A percentile compares a stretch with the other conserved stretches of the same genome.
phyloP scores from a whole-genome alignment of 306 rosid species.

The Malus asiatica region DNA sequence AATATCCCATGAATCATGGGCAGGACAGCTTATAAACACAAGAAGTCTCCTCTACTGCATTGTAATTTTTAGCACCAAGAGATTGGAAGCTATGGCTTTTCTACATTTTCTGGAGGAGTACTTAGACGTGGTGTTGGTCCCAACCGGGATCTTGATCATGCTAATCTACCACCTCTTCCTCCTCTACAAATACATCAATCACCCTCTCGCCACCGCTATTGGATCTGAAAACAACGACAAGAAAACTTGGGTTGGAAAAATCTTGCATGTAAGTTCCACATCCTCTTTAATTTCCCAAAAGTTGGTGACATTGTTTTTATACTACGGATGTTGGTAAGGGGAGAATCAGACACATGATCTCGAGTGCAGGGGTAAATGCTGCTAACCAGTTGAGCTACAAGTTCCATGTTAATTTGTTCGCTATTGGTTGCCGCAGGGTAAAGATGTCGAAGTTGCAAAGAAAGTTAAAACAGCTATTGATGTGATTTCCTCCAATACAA shows the following conservation, averaged over 20 bases:
- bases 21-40: background rate
- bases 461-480: slow-evolving; percentile 34
- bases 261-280: slow-evolving; percentile 43
- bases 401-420: background rate
- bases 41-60: background rate
- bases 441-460: slow-evolving; percentile 1
- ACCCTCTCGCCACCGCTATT: slow-evolving; percentile 56
- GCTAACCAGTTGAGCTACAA: background rate
- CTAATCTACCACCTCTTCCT: slow-evolving; percentile 53
- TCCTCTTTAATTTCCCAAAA: background rate
- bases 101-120: slow-evolving; percentile 26
- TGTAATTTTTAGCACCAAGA: background rate
- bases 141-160: slow-evolving; percentile 50
- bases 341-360: no score
- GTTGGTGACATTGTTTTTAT: background rate
- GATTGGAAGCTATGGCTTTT: slow-evolving; percentile 26
- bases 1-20: background rate
- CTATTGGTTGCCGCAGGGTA: slow-evolving; percentile 22
- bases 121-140: slow-evolving; percentile 64
- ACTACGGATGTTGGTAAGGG: background rate
- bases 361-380: background rate
- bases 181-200: slow-evolving; percentile 44
- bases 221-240: slow-evolving; percentile 71
- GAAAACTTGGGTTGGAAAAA: slow-evolving; percentile 56
- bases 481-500: slow-evolving; percentile 40